Base-by-base conservation (phyloP, 164 flowering plant genomes). In the Brasenia schreberi region DNA sequence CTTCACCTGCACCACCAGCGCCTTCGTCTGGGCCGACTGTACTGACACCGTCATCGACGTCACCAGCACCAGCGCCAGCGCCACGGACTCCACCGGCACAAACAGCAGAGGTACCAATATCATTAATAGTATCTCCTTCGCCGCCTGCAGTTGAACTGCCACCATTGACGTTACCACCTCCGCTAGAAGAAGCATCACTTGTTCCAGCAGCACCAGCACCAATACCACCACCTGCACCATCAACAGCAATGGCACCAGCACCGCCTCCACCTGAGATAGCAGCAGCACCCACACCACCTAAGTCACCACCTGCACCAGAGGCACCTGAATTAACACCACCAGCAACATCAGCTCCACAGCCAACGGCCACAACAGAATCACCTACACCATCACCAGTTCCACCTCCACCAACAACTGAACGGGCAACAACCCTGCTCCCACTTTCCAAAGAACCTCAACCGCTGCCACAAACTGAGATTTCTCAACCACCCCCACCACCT, bases 401-500 rank as follows among this genome's bases (percentile, higher is more conserved):
- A 49, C 16, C 56, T 49, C 39, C 39, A 33, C 39, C 39, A 33
- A 33, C 39, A 33, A 33, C 39, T 1, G 39, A 33, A 33, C 4
- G 39, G 4, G 39, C 39, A 3, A 0, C 39, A 33, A 33, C 39
- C 39, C 39, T 33, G 39, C 4, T 33, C 39, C 39, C 39, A 33
- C 39, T 33, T 33, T 33, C 39, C 3, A 33, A 33, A 33, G 39
- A 33, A 33, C 39, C 39, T 33, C 39, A 33, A 33, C 39, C 39
- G 39, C 39, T 33, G 4, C 39, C 39, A 3, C 39, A 33, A 33
- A 33, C 39, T 33, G 39, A 33, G 39, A 33, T 33, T 33, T 49
- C 16, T 14, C 56, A 49, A 43, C 64, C 74, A 18, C 59, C 71
- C 42, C 63, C 78, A 5, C 69, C 79, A 12, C 19, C 10, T 33